A percentile compares a stretch with the other conserved stretches of the same genome.
These are phyloP conservation scores for Dioszegia crocea DNA, from an alignment of 768 basidiomycete genomes.

Conservation along the genomic window DNA sequence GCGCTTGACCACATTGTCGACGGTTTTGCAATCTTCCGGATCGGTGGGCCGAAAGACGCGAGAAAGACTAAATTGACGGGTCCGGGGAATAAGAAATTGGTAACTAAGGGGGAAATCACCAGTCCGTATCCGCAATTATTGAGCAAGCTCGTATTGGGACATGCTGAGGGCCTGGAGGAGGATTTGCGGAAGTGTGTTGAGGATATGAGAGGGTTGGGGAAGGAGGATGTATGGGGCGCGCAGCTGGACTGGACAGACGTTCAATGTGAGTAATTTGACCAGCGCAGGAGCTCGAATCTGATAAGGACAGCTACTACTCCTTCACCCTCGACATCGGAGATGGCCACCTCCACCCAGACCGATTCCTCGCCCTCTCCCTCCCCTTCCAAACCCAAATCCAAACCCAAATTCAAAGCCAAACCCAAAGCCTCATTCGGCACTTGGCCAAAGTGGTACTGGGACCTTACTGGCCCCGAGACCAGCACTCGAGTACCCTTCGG, in stretches of 20 bases:
- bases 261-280: not conserved
- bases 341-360: not conserved
- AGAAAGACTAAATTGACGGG: conserved; percentile 31
- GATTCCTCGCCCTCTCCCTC: not conserved
- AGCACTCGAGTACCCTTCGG: conserved; percentile 51
- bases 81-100: conserved; percentile 19
- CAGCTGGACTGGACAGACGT: conserved; percentile 33
- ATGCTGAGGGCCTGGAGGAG: conserved; percentile 9
- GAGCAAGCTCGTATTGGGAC: not conserved
- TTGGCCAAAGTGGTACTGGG: conserved; percentile 99
- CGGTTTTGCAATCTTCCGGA: conserved; percentile 14
- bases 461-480: conserved; percentile 53
- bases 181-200: conserved; percentile 19
- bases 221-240: conserved; percentile 20
- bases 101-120: conserved; percentile 21
- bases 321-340: not conserved
- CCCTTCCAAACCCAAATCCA: not conserved
- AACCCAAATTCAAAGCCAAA: not conserved
- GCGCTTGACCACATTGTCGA: not conserved
- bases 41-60: conserved; percentile 14
- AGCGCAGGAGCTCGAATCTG: not conserved
- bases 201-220: conserved; percentile 18
- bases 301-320: not conserved
- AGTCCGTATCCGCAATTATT: conserved; percentile 27
- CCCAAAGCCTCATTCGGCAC: conserved; percentile 17